Base-by-base conservation (phyloP, 805 yeast species). In the Saccharomycopsis selenospora region DNA sequence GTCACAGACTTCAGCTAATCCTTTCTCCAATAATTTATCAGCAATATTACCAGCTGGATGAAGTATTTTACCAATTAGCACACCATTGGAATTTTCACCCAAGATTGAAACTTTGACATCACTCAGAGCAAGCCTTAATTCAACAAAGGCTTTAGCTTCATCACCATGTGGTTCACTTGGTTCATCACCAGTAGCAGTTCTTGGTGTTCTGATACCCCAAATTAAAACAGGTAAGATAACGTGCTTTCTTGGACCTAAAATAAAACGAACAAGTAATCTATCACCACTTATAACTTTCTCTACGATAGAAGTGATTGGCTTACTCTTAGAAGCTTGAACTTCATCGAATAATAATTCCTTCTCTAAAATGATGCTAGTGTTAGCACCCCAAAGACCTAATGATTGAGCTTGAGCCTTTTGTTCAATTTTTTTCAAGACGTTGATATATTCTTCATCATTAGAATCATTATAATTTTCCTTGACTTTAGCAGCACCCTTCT, bases 251-350 rank as follows among this genome's bases (percentile, higher is more conserved):
- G 69, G 65, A 50, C 67, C 69, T 26, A 77, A 65, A 43, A 76
- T 57, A 47, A 79, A 55, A 36, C 95, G 75, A 10, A 77, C 75
- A 33, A 82, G 67, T n/a, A 86, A 63, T 43, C 95, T 69, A 65
- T 87, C 95, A 43, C 95, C 96, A 53, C 81, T 69, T 51, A 85
- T 71, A 27, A 82, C 93, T 57, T 75, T 79, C 64, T 87, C 95
- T 23, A 87, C 82, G 49, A 87, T 73, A 27, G 85, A 72, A 14
- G 55, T 57, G 52, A 61, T 59, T 43, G 55, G 55, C 24, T 25
- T 38, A 27, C 26, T 14, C 33, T 50, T 47, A 6, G 50, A 45
- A 11, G 20, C 8, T 30, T 49, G 48, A 25, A 50, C 24, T 14
- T 49, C 53, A 43, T 45, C 47, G 28, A 23, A 45, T 7, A 44